Base-by-base conservation (phyloP, 1,284 basidiomycete genomes). In the Sanguinoderma infundibulare region DNA sequence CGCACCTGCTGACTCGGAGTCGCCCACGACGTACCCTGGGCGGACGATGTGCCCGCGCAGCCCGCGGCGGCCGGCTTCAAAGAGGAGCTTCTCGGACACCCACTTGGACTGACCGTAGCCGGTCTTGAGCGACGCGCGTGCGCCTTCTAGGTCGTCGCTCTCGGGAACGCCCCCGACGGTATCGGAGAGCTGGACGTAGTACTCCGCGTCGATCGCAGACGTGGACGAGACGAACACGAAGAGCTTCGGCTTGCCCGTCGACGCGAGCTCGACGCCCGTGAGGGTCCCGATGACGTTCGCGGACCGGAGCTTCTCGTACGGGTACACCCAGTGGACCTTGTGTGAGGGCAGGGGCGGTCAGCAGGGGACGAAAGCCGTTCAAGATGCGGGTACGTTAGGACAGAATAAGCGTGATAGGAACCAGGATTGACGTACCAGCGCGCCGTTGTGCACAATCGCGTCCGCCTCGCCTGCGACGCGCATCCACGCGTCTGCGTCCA, bases 241-340 rank as follows among this genome's bases (percentile, higher is more conserved):
- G 5, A 83, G 76, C 80, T 99, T 99, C 42, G 91, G 84, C 73
- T 89, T 93, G 24, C 81, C 82, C 6, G 82, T 81, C 2, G 87
- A 85, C 14, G 94, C 94, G 32, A 99, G 85, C 53, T 93, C 85
- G 56, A 98, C 83, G 1, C 89, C 88, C 2, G 91, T 91, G 58
- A 98, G 72, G 2, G 98, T 99, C 0, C 92, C 91, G 3, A 96
- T 73, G 14, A 99, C 98, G 73, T 99, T 99, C 30, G 96, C 87
- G 0, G 91, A 84, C 17, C 96, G 91, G 38, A 99, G 84, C 76
- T 91, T 95, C 74, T 95, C 91, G 78, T 99, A 99, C 0, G 96
- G 95, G 77, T 98, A 99, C 2, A 99, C 95, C 98, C 98, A 99
- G 74, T 99, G 98, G 15, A 99, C 93, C 93, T 94, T 65, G n/a